Evolutionary conservation across 352 stramenopile species (phyloP), one percentile per base, ranked within the genome.

Genomic region (Phytophthora aleatoria): DNA sequence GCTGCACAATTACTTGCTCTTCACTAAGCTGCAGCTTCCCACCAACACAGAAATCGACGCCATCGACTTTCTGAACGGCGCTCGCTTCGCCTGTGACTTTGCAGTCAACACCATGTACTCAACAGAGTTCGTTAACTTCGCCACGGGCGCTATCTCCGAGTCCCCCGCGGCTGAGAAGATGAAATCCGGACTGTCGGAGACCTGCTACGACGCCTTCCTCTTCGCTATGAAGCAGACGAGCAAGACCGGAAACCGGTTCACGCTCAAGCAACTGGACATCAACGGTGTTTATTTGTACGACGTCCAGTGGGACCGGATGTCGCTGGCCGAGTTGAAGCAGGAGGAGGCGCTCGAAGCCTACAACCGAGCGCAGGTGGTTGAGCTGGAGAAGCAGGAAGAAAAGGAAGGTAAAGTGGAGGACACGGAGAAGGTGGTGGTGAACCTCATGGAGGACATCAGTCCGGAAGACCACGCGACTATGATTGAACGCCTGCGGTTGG

Each of bases 51-150:
- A 87, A 49, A 71, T 87, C 44, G 75, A 87, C 43, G 68, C 72
- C 9, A 57, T 79, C 5, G 78, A 87, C 3, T 87, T 87, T 38
- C 64, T 87, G 4, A 67, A 85, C 8, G 78, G 78, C 28, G 78
- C 78, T 15, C 63, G 74, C 5, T 83, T 85, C 51, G 75, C 75
- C 26, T 81, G 69, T 42, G 78, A 87, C 47, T 38, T 81, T 24
- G 74, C 67, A 2, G 69, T 84, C 60, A 63, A 83, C 45, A 79
- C 74, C 20, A 83, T 87, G 74, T 85, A 87, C 67, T 83, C 69
- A 63, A 71, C 39, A 20, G 76, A 85, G 60, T 82, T 87, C 38
- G 60, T 83, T 11, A 81, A 83, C 38, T 85, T 76, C 30, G 71
- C 78, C 16, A 71, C 53, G 31, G 73, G 75, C n/a, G 65, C 55